Percentiles rank a stretch among this genome's conserved stretches.
Evolutionary conservation across 2,329 filamentous ascomycete species (phyloP).

Genomic region (Lithohypha guttulata): DNA sequence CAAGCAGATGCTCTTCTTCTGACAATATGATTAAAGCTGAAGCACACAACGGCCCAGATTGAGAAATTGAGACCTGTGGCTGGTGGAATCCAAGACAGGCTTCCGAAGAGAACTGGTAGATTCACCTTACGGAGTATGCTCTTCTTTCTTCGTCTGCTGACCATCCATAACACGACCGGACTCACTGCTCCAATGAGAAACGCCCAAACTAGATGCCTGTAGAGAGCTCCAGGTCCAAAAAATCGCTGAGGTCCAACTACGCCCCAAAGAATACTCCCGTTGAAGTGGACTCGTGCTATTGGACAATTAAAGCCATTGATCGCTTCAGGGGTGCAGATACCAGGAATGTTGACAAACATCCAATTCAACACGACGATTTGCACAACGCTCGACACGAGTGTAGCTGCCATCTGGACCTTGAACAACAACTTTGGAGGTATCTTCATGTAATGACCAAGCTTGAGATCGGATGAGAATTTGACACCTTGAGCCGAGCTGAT

Average conservation of each 20-base stretch:
- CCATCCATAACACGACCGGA: constrained; percentile 63
- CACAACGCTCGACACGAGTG: constrained; percentile 61
- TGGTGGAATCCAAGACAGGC: constrained; percentile 75
- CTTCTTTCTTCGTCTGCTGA: constrained; percentile 47
- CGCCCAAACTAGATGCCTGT: constrained; percentile 67
- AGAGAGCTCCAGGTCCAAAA: constrained; percentile 65
- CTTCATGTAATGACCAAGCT: constrained; percentile 56
- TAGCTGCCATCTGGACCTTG: constrained; percentile 48
- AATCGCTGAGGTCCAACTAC: constrained; percentile 74
- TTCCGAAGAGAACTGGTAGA: constrained; percentile 71
- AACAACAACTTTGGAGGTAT: constrained; percentile 52
- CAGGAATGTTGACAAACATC: constrained; percentile 71
- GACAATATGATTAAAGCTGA: constrained; percentile 69
- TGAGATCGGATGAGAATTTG: constrained; percentile 79
- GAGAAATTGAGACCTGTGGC: constrained; percentile 78
- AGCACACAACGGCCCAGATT: constrained; percentile 74
- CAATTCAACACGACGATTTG: constrained; percentile 80
- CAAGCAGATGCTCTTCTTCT: constrained; percentile 59
- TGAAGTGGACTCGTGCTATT: constrained; percentile 79
- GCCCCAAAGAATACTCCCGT: constrained; percentile 81
- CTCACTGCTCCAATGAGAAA: constrained; percentile 67
- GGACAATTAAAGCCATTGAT: constrained; percentile 82
- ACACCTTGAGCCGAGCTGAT: constrained; percentile 81
- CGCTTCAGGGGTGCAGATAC: constrained; percentile 68
- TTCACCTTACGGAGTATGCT: constrained; percentile 67